Percentiles rank a stretch among this genome's conserved stretches.
Evolutionary conservation across 2,329 filamentous ascomycete species (phyloP).

Genomic region (Diaporthe ilicicola): DNA sequence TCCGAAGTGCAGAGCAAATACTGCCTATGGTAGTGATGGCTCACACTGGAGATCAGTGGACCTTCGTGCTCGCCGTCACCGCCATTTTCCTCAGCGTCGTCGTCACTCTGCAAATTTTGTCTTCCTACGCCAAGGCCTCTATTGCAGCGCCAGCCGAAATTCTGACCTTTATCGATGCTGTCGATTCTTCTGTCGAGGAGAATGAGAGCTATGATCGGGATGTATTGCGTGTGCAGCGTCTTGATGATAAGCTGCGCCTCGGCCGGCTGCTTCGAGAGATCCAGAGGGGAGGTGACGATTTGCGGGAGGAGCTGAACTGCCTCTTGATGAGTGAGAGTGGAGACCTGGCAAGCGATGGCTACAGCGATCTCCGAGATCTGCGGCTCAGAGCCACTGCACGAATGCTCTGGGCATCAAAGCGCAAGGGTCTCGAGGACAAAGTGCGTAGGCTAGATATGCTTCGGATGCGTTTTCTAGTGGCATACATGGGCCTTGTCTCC

Average conservation of each 20-base stretch:
- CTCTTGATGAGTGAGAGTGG: conserved; percentile 58
- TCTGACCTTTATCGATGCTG: conserved; percentile 65
- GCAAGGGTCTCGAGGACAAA: conserved; percentile 63
- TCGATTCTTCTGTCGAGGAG: conserved; percentile 69
- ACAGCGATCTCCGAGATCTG: conserved; percentile 36
- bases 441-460: conserved; percentile 67
- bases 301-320: conserved; percentile 66
- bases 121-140: conserved; percentile 65
- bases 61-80: conserved; percentile 65
- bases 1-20: background rate
- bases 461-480: conserved; percentile 70
- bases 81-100: conserved; percentile 64
- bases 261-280: conserved; percentile 68
- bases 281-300: conserved; percentile 66
- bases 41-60: conserved; percentile 58
- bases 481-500: conserved; percentile 68
- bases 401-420: conserved; percentile 66
- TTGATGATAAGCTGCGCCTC: conserved; percentile 71
- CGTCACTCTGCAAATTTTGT: conserved; percentile 60
- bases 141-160: conserved; percentile 66
- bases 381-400: conserved; percentile 57
- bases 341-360: conserved; percentile 36
- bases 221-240: conserved; percentile 62
- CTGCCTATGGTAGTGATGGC: background rate
- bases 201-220: conserved; percentile 72